A percentile compares a stretch with the other conserved stretches of the same genome.
phyloP scores from a whole-genome alignment of 2,329 filamentous ascomycete species.

The Keithomyces neogunnii region DNA sequence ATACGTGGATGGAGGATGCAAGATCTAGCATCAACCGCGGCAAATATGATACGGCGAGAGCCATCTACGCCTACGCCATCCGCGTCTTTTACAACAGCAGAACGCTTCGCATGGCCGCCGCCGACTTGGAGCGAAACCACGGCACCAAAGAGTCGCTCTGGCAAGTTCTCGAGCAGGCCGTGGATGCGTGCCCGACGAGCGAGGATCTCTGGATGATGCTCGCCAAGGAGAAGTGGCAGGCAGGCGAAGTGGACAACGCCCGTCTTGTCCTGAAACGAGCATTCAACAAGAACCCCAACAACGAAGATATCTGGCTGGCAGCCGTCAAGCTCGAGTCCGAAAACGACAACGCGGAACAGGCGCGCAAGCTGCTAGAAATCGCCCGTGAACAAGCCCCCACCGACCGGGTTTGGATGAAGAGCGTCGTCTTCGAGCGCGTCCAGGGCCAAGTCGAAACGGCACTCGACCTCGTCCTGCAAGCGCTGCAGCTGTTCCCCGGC shows the following conservation, averaged over 20 bases:
- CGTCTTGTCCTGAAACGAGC: conserved; percentile 77
- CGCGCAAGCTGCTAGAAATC: conserved; percentile 69
- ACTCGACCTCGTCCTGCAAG: conserved; percentile 79
- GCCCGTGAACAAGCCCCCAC: conserved; percentile 86
- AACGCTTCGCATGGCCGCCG: conserved; percentile 82
- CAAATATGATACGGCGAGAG: conserved; percentile 81
- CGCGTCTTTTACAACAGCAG: conserved; percentile 83
- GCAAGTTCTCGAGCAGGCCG: conserved; percentile 82
- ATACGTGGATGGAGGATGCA: conserved; percentile 93
- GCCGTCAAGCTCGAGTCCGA: conserved; percentile 96
- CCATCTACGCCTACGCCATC: conserved; percentile 86
- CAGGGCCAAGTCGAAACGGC: conserved; percentile 71
- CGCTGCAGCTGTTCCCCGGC: conserved; percentile 75
- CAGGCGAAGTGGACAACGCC: conserved; percentile 79
- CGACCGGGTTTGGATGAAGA: conserved; percentile 96
- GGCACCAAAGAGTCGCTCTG: conserved; percentile 76
- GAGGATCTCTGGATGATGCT: conserved; percentile 95
- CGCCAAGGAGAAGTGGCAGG: conserved; percentile 88
- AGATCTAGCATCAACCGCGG: conserved; percentile 72
- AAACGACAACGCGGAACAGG: conserved; percentile 72
- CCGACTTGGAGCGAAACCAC: conserved; percentile 84
- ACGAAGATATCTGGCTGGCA: conserved; percentile 95
- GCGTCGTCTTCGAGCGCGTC: conserved; percentile 85
- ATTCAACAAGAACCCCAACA: conserved; percentile 92
- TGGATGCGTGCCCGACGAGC: conserved; percentile 84